Evolutionary conservation across 2,329 filamentous ascomycete species (phyloP), one percentile per base, ranked within the genome.

Genomic region (Phymatotrichopsis omnivora): DNA sequence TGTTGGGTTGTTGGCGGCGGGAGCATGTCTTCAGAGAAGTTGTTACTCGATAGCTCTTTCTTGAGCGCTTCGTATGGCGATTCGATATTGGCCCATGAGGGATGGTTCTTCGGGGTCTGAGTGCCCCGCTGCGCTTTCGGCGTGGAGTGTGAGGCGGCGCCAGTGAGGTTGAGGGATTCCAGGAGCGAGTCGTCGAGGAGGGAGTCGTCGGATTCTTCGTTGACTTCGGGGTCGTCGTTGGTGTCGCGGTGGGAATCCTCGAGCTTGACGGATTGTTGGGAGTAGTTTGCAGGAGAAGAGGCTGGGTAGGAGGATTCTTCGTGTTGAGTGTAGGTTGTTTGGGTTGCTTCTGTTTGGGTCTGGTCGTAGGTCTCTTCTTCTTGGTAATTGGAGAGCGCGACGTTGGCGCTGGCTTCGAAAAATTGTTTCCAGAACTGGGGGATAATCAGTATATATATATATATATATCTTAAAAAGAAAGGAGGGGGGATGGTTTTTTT

Each of bases 351-450:
- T 12, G 65, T 68, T 39, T 71, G 67, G 45, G 63, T 37, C 27
- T 54, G 35, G 31, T 52, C 45, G 40, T 47, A 49, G 32, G 44
- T 46, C 3, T 56, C 49, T 25, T 56, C 48, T 16, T 47, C 47
- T 42, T 53, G 47, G 64, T 98, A 95, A 22, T 87, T 86, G 0
- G 86, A 94, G 8, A 98, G 74, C 8, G 89, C 94, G 20, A 98
- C 89, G 60, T 98, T 96, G 62, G 91, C 91, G 36, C 87, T 94
- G 27, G 91, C 86, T 67, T 98, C 91, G 65, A 98, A 98, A 70
- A 98, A 98, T 69, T 96, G 87, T 66, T 98, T 98, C 91, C 91
- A 98, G 66, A 98, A 98, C 83, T 93, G 60, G 10, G 43, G 22
- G 1, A 17, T 16, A 16, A 20, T n/a, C 12, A 42, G 23, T 25